phyloP scores from a whole-genome alignment of 2,329 filamentous ascomycete genomes.

The Metarhizium album region DNA sequence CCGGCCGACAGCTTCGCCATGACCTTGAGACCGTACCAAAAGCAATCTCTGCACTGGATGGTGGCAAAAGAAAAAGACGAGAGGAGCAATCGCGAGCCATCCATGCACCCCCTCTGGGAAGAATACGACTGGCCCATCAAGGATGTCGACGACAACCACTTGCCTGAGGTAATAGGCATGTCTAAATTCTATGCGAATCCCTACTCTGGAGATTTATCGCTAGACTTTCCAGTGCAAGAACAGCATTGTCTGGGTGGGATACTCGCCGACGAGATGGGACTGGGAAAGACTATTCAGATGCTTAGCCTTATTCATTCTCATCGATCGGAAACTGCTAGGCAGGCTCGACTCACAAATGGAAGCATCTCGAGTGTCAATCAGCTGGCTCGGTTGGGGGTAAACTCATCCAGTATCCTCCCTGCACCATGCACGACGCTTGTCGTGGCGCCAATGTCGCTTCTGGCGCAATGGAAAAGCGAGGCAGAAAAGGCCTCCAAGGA shows the following conservation, averaged over 20 bases:
- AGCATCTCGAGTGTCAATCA: constrained; percentile 39
- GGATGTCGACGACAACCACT: constrained; percentile 71
- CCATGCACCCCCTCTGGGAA: constrained; percentile 97
- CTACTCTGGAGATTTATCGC: constrained; percentile 85
- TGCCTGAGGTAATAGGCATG: constrained; percentile 56
- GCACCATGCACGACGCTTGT: constrained; percentile 89
- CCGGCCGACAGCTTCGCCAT: constrained; percentile 74
- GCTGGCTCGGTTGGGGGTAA: constrained; percentile 51
- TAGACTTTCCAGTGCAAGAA: constrained; percentile 87
- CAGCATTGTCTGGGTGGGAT: constrained; percentile 92
- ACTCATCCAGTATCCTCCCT: constrained; percentile 44
- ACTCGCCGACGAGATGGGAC: constrained; percentile 91
- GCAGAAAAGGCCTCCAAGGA: constrained; percentile 80
- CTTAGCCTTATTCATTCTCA: constrained; percentile 85
- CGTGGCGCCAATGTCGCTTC: constrained; percentile 89
- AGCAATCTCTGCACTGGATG: constrained; percentile 95
- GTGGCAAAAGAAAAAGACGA: constrained; percentile 80
- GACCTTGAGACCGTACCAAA: constrained; percentile 83
- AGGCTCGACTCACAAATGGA: constrained; percentile 21
- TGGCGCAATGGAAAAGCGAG: constrained; percentile 97
- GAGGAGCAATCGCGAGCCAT: constrained; percentile 57
- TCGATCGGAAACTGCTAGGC: constrained; percentile 43
- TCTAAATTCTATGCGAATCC: constrained; percentile 88
- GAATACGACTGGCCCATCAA: constrained; percentile 84
- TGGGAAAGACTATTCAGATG: constrained; percentile 99